phyloP scores from a whole-genome alignment of 192 early-diverging fungal genomes.

The Coemansia sp. region DNA sequence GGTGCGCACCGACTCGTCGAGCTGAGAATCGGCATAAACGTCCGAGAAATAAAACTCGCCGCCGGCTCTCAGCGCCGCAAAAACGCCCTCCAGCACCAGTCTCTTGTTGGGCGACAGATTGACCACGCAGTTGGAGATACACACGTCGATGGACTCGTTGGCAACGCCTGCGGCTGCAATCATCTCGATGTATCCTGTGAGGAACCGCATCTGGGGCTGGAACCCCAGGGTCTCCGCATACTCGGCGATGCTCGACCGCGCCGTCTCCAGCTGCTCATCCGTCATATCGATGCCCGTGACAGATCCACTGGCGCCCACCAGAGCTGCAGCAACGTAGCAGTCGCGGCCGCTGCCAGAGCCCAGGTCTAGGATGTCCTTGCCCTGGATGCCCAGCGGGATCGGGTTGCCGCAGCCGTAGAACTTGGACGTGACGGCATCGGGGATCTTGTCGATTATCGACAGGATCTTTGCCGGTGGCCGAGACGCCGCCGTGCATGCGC shows the following conservation, averaged over 20 bases:
- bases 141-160: slow-evolving; percentile 33
- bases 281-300: slow-evolving; percentile 54
- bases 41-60: slow-evolving; percentile 52
- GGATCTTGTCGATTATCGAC: slow-evolving; percentile 19
- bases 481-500: slow-evolving; percentile 20
- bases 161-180: slow-evolving; percentile 16
- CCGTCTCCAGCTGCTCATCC: slow-evolving; percentile 44
- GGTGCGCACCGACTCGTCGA: slow-evolving; percentile 27
- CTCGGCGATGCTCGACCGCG: slow-evolving; percentile 14
- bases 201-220: slow-evolving; percentile 33
- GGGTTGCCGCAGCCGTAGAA: slow-evolving; percentile 52
- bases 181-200: slow-evolving; percentile 47
- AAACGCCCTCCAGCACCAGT: slow-evolving; percentile 38
- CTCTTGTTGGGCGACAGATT: slow-evolving; percentile 53
- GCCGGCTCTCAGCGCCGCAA: slow-evolving; percentile 18
- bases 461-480: slow-evolving; percentile 6
- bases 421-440: slow-evolving; percentile 25
- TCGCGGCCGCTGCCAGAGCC: slow-evolving; percentile 50
- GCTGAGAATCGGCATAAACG: slow-evolving; percentile 37
- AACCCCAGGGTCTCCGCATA: slow-evolving; percentile 32
- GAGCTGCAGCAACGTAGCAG: slow-evolving; percentile 50
- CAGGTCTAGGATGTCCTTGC: slow-evolving; percentile 43
- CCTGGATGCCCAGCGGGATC: slow-evolving; percentile 44
- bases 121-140: slow-evolving; percentile 48
- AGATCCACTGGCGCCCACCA: slow-evolving; percentile 36